Conservation (phyloP, 176 grass and related monocot genomes). For the Ensete glaucum region DNA sequence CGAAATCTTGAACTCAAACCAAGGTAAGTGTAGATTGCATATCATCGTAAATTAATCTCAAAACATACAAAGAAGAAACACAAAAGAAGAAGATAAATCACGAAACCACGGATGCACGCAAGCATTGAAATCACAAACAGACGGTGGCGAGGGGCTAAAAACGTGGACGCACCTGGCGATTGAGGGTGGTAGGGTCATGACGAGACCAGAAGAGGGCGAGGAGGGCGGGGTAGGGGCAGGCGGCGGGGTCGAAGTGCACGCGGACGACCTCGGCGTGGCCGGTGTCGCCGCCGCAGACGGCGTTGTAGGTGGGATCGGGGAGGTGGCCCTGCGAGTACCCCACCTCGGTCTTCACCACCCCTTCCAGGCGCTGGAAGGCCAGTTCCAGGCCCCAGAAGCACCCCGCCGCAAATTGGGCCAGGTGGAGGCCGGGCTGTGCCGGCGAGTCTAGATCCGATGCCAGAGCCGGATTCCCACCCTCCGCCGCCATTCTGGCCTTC, state of each 20-base stretch:
- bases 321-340: slow-evolving; percentile 73
- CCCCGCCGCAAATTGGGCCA: slow-evolving; percentile 85
- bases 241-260: slow-evolving; percentile 58
- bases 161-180: slow-evolving; percentile 44
- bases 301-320: slow-evolving; percentile 46
- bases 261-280: slow-evolving; percentile 79
- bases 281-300: slow-evolving; percentile 51
- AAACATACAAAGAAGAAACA: too few species aligned
- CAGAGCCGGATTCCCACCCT: slow-evolving; percentile 30
- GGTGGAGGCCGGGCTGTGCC: slow-evolving; percentile 35
- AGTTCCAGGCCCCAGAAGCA: slow-evolving; percentile 99
- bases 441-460: slow-evolving; percentile 41
- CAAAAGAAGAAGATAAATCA: too few species aligned
- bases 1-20: too few species aligned
- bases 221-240: slow-evolving; percentile 49
- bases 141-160: too few species aligned
- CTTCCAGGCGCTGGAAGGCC: slow-evolving; percentile 62
- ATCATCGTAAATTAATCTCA: too few species aligned
- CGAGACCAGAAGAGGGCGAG: slow-evolving; percentile 82
- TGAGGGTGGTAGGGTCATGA: slow-evolving; percentile 74
- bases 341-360: slow-evolving; percentile 80
- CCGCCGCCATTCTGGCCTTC: not conserved
- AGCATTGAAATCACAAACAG: too few species aligned
- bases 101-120: too few species aligned
- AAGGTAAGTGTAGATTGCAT: too few species aligned